Conservation (phyloP, 2,329 filamentous ascomycete genomes). For the Coccinonectria pachysandricola region DNA sequence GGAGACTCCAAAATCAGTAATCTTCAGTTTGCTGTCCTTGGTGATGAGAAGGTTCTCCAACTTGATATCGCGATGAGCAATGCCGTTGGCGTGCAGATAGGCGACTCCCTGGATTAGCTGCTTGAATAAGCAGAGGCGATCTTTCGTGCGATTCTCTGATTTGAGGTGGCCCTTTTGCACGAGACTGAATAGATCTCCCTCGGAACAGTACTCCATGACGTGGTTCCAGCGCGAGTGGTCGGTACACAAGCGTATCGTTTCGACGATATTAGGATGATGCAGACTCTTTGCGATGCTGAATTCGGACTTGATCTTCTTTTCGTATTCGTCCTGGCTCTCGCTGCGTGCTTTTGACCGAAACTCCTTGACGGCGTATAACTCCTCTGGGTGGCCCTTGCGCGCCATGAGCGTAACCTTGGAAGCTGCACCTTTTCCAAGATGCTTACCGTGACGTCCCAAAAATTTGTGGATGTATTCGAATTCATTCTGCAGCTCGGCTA, state of each 20-base stretch:
- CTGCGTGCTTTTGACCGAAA: constrained; percentile 63
- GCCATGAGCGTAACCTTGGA: constrained; percentile 75
- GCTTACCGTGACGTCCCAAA: constrained; percentile 61
- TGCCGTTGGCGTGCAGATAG: constrained; percentile 74
- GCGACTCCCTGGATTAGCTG: constrained; percentile 73
- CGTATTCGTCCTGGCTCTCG: constrained; percentile 65
- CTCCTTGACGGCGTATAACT: constrained; percentile 78
- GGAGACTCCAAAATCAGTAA: constrained; percentile 84
- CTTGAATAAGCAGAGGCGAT: constrained; percentile 80
- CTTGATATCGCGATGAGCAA: constrained; percentile 87
- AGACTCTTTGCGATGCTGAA: constrained; percentile 79
- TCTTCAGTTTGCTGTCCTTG: constrained; percentile 73
- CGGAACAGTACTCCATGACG: constrained; percentile 84
- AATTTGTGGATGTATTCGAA: constrained; percentile 63
- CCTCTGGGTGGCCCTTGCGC: constrained; percentile 52
- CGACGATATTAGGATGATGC: constrained; percentile 79
- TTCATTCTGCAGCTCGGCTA: constrained; percentile 57
- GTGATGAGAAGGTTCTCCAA: constrained; percentile 76
- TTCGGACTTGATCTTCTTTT: constrained; percentile 85
- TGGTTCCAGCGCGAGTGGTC: constrained; percentile 74
- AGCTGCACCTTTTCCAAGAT: constrained; percentile 72
- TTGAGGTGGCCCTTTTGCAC: constrained; percentile 62
- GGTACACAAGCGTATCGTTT: constrained; percentile 66
- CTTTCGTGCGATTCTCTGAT: constrained; percentile 51
- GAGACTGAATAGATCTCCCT: constrained; percentile 69